Conservation (phyloP, 2,329 filamentous ascomycete genomes). For the Fusarium transvaalense region DNA sequence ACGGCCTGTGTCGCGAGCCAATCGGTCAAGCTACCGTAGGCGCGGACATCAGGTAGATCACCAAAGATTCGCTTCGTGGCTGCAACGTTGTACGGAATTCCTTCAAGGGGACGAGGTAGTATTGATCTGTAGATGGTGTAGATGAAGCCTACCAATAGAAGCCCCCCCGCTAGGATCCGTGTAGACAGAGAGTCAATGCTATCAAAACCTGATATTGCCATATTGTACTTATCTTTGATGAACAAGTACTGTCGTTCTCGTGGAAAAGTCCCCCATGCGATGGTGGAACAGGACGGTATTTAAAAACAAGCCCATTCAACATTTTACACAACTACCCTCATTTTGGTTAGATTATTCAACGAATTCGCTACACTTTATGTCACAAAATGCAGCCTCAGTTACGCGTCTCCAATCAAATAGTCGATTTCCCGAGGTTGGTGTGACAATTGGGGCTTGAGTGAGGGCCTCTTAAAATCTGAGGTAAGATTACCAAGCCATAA, state of each 20-base stretch:
- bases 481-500: conserved; percentile 15
- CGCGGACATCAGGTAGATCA: conserved; percentile 22
- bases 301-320: conserved; percentile 13
- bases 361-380: background rate
- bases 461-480: conserved; percentile 22
- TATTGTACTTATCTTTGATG: background rate
- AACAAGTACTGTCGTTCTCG: background rate
- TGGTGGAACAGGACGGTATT: background rate
- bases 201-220: background rate
- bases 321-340: background rate
- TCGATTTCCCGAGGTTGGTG: conserved; percentile 1
- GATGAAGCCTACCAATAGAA: conserved; percentile 10
- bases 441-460: conserved; percentile 16
- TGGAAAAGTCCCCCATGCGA: fast-evolving
- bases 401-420: conserved; percentile 8
- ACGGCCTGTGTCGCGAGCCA: conserved; percentile 24
- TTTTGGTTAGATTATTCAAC: conserved; percentile 17
- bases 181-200: background rate
- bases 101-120: conserved; percentile 24
- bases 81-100: conserved; percentile 27
- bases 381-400: conserved; percentile 10
- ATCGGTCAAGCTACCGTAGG: conserved; percentile 26
- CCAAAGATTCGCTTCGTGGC: conserved; percentile 32
- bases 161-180: background rate
- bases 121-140: conserved; percentile 25